phyloP scores from a whole-genome alignment of 2,329 filamentous ascomycete species.

The Cladophialophora immunda region DNA sequence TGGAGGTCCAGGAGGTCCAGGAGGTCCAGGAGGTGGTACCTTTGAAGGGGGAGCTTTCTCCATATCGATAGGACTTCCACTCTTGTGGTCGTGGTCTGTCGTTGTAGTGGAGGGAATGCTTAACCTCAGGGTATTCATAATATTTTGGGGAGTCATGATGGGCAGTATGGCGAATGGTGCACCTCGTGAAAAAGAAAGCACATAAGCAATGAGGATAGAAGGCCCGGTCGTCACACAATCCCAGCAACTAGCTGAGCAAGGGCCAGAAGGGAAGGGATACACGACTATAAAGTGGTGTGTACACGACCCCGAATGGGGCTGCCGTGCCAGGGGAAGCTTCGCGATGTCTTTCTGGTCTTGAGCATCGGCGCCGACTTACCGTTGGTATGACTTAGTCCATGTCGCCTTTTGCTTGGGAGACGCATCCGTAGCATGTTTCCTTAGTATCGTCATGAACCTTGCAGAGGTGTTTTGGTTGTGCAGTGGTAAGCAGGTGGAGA shows the following conservation, averaged over 20 bases:
- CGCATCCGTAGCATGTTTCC: neutral
- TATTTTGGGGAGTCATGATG: constrained; percentile 6
- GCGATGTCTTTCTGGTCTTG: neutral
- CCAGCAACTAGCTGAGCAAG: neutral
- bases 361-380: constrained; percentile 30
- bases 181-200: neutral
- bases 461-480: neutral
- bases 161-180: neutral
- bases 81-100: neutral
- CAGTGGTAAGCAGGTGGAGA: neutral
- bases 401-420: neutral
- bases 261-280: constrained; percentile 6
- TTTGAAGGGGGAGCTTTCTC: constrained; percentile 22
- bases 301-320: constrained; percentile 21
- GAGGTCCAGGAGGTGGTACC: constrained; percentile 12
- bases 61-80: constrained; percentile 10
- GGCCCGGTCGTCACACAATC: neutral
- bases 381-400: constrained; percentile 15
- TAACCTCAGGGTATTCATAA: constrained; percentile 17
- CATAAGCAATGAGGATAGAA: neutral
- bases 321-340: constrained; percentile 10
- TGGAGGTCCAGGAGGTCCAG: constrained; percentile 33
- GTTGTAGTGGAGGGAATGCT: constrained; percentile 17
- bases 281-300: constrained; percentile 23
- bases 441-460: constrained; percentile 5